These are phyloP conservation scores for Simmondsia chinensis DNA, from an alignment of 148 eudicot genomes.

Conservation along the genomic window DNA sequence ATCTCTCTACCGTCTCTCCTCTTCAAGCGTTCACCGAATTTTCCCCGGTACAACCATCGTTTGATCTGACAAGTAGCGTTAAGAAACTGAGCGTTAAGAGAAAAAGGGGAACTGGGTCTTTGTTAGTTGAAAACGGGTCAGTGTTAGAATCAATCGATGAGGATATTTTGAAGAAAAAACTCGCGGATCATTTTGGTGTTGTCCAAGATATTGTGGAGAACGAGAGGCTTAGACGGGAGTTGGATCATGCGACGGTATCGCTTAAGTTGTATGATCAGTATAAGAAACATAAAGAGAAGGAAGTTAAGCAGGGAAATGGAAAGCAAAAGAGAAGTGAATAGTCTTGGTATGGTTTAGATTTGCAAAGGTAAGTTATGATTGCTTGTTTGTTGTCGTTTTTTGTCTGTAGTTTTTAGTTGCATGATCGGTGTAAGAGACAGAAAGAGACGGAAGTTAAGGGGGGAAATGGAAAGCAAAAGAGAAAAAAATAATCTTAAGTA, in stretches of 20 bases:
- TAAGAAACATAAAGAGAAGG: constrained; percentile 34
- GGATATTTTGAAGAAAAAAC: constrained; percentile 48
- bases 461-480: no score
- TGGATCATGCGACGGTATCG: constrained; percentile 28
- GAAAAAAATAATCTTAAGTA: no score
- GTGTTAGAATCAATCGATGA: constrained; percentile 32
- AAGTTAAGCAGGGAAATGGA: no score
- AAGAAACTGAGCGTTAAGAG: constrained; percentile 41
- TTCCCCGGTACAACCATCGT: constrained; percentile 47
- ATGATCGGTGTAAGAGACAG: no score
- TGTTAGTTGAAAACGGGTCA: constrained; percentile 8
- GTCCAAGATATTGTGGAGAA: constrained; percentile 52
- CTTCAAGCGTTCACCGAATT: constrained; percentile 63
- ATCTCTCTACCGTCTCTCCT: constrained; percentile 49
- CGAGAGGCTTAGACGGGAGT: constrained; percentile 51
- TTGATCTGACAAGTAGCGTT: constrained; percentile 16
- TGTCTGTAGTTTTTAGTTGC: no score
- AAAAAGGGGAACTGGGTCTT: constrained; percentile 24
- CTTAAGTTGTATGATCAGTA: constrained; percentile 47
- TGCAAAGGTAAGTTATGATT: no score
- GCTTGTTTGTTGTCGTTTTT: no score
- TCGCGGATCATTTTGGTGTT: constrained; percentile 46
- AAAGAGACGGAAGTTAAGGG: no score
- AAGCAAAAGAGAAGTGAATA: no score
- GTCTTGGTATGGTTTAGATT: no score